phyloP scores from a whole-genome alignment of 345 rosid genomes.

The Hibiscus trionum region DNA sequence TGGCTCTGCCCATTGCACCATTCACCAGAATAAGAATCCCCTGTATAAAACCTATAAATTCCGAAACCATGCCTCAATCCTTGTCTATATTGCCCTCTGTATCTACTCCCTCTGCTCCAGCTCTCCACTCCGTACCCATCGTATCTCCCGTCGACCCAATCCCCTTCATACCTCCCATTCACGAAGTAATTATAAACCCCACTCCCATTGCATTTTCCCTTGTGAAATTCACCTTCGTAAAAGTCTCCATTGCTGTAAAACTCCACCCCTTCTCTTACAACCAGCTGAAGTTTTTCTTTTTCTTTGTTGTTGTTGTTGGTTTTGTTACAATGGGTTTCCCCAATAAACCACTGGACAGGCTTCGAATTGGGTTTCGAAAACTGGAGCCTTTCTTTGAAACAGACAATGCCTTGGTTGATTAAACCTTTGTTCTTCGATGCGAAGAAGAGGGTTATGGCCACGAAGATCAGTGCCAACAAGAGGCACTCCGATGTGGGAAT shows the following conservation, averaged over 20 bases:
- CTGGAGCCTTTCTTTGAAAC: slow-evolving; percentile 40
- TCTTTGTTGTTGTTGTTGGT: slow-evolving; percentile 5
- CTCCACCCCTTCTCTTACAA: slow-evolving; percentile 71
- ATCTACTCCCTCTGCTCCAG: slow-evolving; percentile 92
- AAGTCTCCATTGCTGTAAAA: slow-evolving; percentile 80
- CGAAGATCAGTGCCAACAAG: slow-evolving; percentile 56
- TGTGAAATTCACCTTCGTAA: slow-evolving; percentile 88
- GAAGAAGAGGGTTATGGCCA: slow-evolving; percentile 73
- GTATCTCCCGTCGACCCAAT: slow-evolving; percentile 86
- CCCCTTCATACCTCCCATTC: slow-evolving; percentile 88
- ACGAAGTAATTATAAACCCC: slow-evolving; percentile 76
- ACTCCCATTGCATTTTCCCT: slow-evolving; percentile 80
- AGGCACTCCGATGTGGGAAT: slow-evolving; percentile 72
- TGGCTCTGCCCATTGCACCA: slow-evolving; percentile 97
- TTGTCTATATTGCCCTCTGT: slow-evolving; percentile 74
- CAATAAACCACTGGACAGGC: slow-evolving; percentile 81
- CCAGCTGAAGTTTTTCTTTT: slow-evolving; percentile 12
- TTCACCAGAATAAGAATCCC: slow-evolving; percentile 87
- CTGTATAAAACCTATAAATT: slow-evolving; percentile 70
- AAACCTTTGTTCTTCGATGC: slow-evolving; percentile 63
- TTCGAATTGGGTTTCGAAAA: slow-evolving; percentile 34
- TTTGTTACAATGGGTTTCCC: slow-evolving; percentile 23
- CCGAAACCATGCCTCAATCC: slow-evolving; percentile 84
- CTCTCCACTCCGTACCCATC: slow-evolving; percentile 90
- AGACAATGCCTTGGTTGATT: slow-evolving; percentile 38